A percentile compares a stretch with the other conserved stretches of the same genome.
Evolutionary conservation across 2,329 filamentous ascomycete species (phyloP).

Genomic region (Aureobasidium mangrovei): DNA sequence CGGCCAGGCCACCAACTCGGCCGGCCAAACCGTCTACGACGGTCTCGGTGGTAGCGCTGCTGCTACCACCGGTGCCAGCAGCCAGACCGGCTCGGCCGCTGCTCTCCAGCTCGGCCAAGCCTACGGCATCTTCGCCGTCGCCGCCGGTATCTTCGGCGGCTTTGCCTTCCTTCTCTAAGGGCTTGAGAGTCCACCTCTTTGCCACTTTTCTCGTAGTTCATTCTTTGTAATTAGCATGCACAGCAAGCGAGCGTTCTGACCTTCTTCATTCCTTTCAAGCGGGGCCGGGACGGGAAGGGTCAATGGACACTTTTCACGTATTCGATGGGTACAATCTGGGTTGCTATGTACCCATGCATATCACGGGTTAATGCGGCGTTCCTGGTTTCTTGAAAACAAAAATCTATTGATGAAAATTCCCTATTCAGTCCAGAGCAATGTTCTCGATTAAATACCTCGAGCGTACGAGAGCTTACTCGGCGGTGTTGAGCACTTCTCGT

Average conservation of each 20-base stretch:
- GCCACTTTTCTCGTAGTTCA: not conserved
- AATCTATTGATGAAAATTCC: no score
- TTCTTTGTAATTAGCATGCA: conserved; percentile 3
- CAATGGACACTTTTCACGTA: no score
- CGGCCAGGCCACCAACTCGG: conserved; percentile 20
- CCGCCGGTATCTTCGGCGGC: conserved; percentile 48
- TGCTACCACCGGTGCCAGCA: conserved; percentile 16
- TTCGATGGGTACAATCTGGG: no score
- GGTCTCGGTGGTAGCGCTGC: conserved; percentile 31
- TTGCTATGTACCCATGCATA: no score
- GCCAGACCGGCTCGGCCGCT: conserved; percentile 25
- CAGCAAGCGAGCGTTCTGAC: conserved; percentile 12
- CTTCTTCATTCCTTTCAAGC: not conserved
- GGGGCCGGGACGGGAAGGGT: no score
- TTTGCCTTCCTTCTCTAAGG: conserved; percentile 39
- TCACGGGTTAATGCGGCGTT: no score
- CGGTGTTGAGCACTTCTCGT: no score
- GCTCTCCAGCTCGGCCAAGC: conserved; percentile 46
- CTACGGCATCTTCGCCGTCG: conserved; percentile 48
- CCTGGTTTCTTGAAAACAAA: no score
- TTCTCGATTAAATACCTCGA: no score
- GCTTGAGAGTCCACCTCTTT: not conserved
- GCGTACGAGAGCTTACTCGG: no score
- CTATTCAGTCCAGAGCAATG: no score
- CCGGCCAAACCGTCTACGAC: conserved; percentile 34